Evolutionary conservation across 164 flowering plant genomes (phyloP).

Genomic region (Nelumbo lutea): DNA sequence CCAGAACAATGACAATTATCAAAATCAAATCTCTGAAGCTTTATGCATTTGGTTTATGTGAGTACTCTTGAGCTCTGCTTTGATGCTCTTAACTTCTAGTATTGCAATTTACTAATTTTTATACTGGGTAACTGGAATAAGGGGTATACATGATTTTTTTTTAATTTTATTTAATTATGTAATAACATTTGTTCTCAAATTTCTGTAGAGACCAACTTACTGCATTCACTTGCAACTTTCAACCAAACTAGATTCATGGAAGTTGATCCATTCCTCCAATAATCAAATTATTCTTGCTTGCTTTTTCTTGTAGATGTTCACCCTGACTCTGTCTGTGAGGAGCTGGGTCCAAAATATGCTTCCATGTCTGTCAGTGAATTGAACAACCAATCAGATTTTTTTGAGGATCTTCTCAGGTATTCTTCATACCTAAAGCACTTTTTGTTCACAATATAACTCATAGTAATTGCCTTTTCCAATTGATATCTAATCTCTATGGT

Average conservation of each 20-base stretch:
- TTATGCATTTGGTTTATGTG: slow-evolving; percentile 95
- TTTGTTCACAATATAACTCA: not conserved
- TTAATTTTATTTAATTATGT: too few relatives aligned
- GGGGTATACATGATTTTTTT: not conserved
- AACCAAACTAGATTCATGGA: not conserved
- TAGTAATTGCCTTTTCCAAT: not conserved
- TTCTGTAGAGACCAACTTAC: too few relatives aligned
- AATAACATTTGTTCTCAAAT: too few relatives aligned
- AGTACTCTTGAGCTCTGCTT: slow-evolving; percentile 30
- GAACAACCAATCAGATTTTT: slow-evolving; percentile 52
- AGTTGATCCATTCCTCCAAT: not conserved
- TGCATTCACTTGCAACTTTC: too few relatives aligned
- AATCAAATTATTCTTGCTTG: not conserved
- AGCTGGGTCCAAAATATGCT: slow-evolving; percentile 81
- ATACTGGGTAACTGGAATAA: not conserved
- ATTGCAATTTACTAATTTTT: not conserved
- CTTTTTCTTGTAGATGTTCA: slow-evolving; percentile 53
- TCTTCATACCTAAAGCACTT: not conserved
- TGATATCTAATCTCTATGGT: not conserved
- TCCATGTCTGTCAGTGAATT: slow-evolving; percentile 57
- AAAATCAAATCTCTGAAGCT: slow-evolving; percentile 76
- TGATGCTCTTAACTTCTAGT: not conserved
- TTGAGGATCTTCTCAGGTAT: slow-evolving; percentile 88
- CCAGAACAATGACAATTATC: slow-evolving; percentile 67
- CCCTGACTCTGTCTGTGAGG: slow-evolving; percentile 71